Base-by-base conservation (phyloP, 2,329 filamentous ascomycete genomes). In the Apiospora hydei region DNA sequence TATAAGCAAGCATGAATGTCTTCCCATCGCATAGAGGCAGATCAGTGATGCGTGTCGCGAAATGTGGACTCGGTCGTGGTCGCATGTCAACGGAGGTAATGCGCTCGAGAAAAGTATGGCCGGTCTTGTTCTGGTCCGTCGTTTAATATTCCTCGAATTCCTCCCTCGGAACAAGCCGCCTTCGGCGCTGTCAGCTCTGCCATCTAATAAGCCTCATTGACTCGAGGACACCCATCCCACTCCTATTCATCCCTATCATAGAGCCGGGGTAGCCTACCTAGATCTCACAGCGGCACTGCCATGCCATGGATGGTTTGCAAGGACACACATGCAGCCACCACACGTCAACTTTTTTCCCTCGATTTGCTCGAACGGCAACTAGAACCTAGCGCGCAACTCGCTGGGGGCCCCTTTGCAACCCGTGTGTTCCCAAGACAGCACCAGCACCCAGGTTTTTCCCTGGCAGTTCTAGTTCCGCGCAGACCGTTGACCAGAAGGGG, bases 1-100 rank as follows among this genome's bases (percentile, higher is more conserved):
- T 61, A 64, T 64, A 41, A 43, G 0, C 34, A 64, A 64, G 57
- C 57, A 64, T 64, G 57, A 64, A 64, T 30, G 57, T n/a, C 57
- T 64, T 41, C 34, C 34, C 30, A 64, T 64, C 34, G 57, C 57
- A 64, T 41, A 64, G 30, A 64, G 14, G 57, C n/a, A 38, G 34
- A 64, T 64, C 57, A 64, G 57, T 64, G 53, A 61, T 61, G 53
- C 53, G 38, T 38, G 53, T n/a, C 10, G 30, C 16, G 16, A 61
- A 61, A 38, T 61, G 53, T 61, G 53, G 30, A 38, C 16, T 21
- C 53, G 4, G 16, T 21, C 3, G 7, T 61, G 53, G 30, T 38
- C 51, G 51, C 53, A 30, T 38, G 53, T 61, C 53, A 30, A 30
- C 26, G 26, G 26, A 30, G 26, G 26, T 61, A 61, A 61, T 61